Conservation (phyloP, 805 yeast species). For the Ogataea degrootiae region DNA sequence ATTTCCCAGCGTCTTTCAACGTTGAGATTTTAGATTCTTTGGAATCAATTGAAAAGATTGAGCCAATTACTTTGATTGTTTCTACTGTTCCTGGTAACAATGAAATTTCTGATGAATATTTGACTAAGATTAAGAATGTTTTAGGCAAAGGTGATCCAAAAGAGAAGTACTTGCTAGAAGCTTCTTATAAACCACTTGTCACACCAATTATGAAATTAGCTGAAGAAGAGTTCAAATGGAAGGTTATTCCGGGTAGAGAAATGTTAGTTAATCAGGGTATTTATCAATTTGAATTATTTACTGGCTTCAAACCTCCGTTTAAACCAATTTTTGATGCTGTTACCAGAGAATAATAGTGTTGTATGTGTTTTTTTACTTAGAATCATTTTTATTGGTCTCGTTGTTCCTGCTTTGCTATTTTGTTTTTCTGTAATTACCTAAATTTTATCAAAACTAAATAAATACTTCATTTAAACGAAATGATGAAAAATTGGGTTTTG, state of each 20-base stretch:
- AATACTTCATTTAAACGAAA: no score
- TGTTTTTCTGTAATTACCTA: no score
- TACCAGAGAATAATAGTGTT: conserved; percentile 12
- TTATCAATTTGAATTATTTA: conserved; percentile 78
- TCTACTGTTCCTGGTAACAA: conserved; percentile 83
- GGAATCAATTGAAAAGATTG: conserved; percentile 41
- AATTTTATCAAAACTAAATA: no score
- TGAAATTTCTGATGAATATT: conserved; percentile 53
- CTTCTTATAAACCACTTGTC: conserved; percentile 86
- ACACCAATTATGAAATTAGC: conserved; percentile 88
- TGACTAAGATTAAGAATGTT: conserved; percentile 42
- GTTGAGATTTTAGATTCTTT: conserved; percentile 51
- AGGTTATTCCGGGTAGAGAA: conserved; percentile 84
- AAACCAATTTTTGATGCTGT: conserved; percentile 60
- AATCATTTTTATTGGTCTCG: neutral
- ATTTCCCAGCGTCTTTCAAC: conserved; percentile 56
- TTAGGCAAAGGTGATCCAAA: conserved; percentile 40
- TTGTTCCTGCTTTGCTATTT: neutral
- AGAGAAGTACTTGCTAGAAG: conserved; percentile 70
- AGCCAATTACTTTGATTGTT: conserved; percentile 55
- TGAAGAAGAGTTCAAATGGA: conserved; percentile 57
- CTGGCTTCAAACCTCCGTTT: conserved; percentile 61
- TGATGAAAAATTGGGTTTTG: no score
- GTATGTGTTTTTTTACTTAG: neutral
- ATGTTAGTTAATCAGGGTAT: conserved; percentile 94